phyloP scores from a whole-genome alignment of 2,329 filamentous ascomycete species.

The Penicillium olsonii region DNA sequence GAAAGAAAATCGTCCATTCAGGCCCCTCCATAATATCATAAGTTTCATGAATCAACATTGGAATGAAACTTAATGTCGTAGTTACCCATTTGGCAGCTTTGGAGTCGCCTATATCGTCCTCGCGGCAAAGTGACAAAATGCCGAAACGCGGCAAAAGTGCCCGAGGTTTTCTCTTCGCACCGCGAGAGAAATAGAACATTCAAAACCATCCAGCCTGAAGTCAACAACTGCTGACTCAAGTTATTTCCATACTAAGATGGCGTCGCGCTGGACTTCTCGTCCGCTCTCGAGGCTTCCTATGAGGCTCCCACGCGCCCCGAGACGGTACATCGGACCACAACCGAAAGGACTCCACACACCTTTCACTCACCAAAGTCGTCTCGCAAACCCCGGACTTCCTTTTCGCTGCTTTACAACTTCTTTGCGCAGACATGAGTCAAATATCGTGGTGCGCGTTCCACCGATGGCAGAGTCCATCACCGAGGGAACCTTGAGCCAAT shows the following conservation, averaged over 20 bases:
- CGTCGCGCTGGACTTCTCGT: neutral
- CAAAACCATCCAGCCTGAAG: neutral
- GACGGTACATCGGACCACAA: neutral
- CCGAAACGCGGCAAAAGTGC: neutral
- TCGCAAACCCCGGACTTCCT: neutral
- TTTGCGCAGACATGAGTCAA: neutral
- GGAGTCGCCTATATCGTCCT: neutral
- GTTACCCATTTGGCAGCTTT: neutral
- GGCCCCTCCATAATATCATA: no score
- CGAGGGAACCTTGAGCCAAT: slow-evolving; percentile 90
- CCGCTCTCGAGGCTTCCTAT: neutral
- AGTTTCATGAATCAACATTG: no score
- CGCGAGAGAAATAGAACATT: neutral
- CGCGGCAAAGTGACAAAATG: neutral
- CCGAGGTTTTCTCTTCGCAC: neutral
- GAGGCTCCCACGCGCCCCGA: neutral
- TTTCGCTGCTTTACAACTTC: neutral
- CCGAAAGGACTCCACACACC: neutral
- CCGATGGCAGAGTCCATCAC: slow-evolving; percentile 73
- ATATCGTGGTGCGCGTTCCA: neutral
- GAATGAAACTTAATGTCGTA: neutral
- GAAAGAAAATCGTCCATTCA: no score
- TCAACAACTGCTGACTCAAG: no score
- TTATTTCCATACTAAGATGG: no score
- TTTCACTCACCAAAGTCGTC: neutral